Base-by-base conservation (phyloP, 2,329 filamentous ascomycete genomes). In the Xylaria sp. region DNA sequence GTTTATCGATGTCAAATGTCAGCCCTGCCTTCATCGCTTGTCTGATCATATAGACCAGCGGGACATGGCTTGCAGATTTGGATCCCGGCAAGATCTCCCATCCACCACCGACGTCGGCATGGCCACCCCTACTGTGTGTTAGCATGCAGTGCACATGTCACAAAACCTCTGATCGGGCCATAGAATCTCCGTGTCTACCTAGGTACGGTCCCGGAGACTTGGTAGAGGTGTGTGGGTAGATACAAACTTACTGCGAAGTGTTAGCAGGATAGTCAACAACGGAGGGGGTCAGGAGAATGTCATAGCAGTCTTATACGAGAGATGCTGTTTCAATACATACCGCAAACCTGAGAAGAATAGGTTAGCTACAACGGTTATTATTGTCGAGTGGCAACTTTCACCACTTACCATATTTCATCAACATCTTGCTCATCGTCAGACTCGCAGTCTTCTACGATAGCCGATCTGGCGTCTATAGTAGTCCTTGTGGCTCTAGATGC, bases 21-120 rank as follows among this genome's bases (percentile, higher is more conserved):
- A 93, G 79, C 0, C 90, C 89, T 0, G 90, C 89, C 51, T 76
- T 78, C 60, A 80, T 76, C 1, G 84, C 83, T 71, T 87, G 84
- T 42, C 82, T 77, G 0, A 90, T 82, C 81, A 91, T 90, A 82
- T 87, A 90, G 0, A 86, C 81, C 1, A 90, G 76, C 0, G 87
- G 86, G 1, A 86, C 80, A 66, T 90, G 87, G 64, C 85, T 89
- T 23, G 89, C 77, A 6, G 86, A 80, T 69, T 89, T 88, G 23
- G 78, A 79, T 0, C 77, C 76, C 0, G 76, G 72, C 0, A 83
- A 74, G 3, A 81, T 75, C 54, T 83, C 82, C 89, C 89, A 92
- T 0, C 90, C 90, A 8, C 90, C 90, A 1, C 90, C 90, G 35
- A 92, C 85, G 63, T 93, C 90, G 1, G 84, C 90, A 63, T 95